phyloP scores from a whole-genome alignment of 2,329 filamentous ascomycete genomes.

The Cryphonectria japonica region DNA sequence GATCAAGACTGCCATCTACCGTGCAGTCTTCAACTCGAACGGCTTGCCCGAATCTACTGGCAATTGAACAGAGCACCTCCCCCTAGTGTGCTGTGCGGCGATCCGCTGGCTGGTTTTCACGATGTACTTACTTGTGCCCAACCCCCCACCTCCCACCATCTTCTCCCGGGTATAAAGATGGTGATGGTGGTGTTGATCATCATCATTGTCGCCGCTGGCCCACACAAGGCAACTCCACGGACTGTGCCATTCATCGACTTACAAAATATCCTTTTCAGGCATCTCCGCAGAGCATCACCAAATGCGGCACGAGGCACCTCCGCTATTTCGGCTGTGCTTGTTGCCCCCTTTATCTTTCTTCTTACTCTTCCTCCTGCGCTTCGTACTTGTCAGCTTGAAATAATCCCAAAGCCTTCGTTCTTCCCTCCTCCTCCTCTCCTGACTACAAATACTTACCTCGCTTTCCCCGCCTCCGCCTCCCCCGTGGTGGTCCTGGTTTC shows the following conservation, averaged over 20 bases:
- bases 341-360: neutral
- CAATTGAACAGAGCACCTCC: neutral
- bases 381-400: no score
- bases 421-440: neutral
- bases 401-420: no score
- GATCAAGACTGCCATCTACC: neutral
- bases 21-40: neutral
- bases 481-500: no score
- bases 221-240: no score
- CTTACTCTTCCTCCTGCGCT: neutral
- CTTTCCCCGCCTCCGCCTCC: neutral
- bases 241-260: neutral
- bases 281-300: neutral
- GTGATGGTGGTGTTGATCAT: neutral
- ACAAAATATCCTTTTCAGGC: neutral
- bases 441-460: neutral
- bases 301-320: neutral
- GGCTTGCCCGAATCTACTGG: neutral
- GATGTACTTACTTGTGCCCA: neutral
- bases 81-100: neutral
- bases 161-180: neutral
- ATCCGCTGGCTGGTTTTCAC: neutral
- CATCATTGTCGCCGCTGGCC: neutral
- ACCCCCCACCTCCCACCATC: no score
- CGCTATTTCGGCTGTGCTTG: neutral